Conservation (phyloP, 2,329 filamentous ascomycete genomes). For the Fusarium annulatum region DNA sequence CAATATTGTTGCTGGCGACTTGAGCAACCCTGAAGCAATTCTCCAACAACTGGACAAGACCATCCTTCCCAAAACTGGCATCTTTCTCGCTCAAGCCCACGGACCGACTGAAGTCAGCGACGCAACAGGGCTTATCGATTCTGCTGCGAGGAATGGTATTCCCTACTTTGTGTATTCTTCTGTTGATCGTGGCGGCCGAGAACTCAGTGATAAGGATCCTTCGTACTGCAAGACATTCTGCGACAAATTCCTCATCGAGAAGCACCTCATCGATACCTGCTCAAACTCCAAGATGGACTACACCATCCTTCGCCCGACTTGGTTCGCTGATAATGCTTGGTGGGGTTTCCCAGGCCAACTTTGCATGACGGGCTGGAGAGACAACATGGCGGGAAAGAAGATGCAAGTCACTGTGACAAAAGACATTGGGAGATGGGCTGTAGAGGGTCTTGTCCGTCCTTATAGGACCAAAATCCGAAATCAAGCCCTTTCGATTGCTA, state of each 20-base stretch:
- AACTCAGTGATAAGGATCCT: constrained; percentile 57
- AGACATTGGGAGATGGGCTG: constrained; percentile 44
- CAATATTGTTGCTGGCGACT: constrained; percentile 65
- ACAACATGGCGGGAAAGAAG: constrained; percentile 42
- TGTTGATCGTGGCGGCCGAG: constrained; percentile 71
- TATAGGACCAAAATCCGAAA: constrained; percentile 33
- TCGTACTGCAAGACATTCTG: constrained; percentile 47
- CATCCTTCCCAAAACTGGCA: constrained; percentile 23
- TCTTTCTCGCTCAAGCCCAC: constrained; percentile 46
- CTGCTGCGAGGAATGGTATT: constrained; percentile 60
- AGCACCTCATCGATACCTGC: constrained; percentile 60
- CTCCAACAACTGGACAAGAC: constrained; percentile 50
- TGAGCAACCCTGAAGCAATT: constrained; percentile 60
- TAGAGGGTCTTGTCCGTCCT: constrained; percentile 28
- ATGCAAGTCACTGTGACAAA: constrained; percentile 42
- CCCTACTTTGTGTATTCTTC: constrained; percentile 71
- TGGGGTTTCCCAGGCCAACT: constrained; percentile 43
- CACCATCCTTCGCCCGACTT: constrained; percentile 45
- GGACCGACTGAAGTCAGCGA: constrained; percentile 56
- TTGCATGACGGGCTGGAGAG: constrained; percentile 44
- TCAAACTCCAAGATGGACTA: constrained; percentile 38
- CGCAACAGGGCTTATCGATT: constrained; percentile 64
- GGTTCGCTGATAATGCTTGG: constrained; percentile 43
- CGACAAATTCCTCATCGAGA: constrained; percentile 68
- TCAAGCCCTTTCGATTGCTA: constrained; percentile 40